Percentiles rank a stretch among this genome's conserved stretches.
Evolutionary conservation across 805 yeast species (phyloP).

Genomic region (Schwanniomyces polymorphus): DNA sequence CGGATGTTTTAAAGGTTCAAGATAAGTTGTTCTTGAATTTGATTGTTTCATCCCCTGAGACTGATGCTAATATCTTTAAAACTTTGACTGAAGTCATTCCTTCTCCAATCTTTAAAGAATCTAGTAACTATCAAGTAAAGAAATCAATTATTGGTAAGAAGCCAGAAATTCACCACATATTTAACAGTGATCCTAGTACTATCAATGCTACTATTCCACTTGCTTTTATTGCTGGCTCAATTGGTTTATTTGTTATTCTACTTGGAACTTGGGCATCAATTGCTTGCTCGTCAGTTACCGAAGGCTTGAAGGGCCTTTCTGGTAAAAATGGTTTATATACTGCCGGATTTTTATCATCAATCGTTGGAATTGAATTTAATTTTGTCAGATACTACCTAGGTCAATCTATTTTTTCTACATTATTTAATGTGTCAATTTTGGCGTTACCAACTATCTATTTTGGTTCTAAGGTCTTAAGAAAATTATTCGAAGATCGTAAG

Average conservation of each 20-base stretch:
- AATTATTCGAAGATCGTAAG: slow-evolving; percentile 32
- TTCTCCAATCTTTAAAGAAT: slow-evolving; percentile 19
- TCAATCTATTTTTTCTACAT: slow-evolving; percentile 59
- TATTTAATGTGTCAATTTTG: slow-evolving; percentile 47
- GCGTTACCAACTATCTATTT: slow-evolving; percentile 55
- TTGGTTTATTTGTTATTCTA: slow-evolving; percentile 41
- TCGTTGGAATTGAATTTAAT: slow-evolving; percentile 51
- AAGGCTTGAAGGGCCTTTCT: slow-evolving; percentile 35
- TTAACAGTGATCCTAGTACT: slow-evolving; percentile 54
- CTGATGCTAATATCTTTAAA: slow-evolving; percentile 18
- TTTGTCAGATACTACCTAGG: slow-evolving; percentile 61
- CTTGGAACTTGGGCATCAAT: slow-evolving; percentile 43
- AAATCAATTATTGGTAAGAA: slow-evolving; percentile 43
- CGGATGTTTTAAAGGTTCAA: slow-evolving; percentile 34
- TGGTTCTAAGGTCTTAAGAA: slow-evolving; percentile 68
- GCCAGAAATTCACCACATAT: slow-evolving; percentile 65
- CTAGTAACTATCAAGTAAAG: slow-evolving; percentile 24
- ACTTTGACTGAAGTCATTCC: slow-evolving; percentile 33
- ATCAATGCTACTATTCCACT: slow-evolving; percentile 53
- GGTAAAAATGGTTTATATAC: slow-evolving; percentile 34
- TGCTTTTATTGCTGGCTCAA: slow-evolving; percentile 46
- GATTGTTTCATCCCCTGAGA: slow-evolving; percentile 27
- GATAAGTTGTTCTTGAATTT: slow-evolving; percentile 29
- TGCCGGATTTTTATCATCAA: slow-evolving; percentile 46
- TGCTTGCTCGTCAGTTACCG: slow-evolving; percentile 28